Conservation (phyloP, 2,329 filamentous ascomycete species). For the Aspergillus jensenii region DNA sequence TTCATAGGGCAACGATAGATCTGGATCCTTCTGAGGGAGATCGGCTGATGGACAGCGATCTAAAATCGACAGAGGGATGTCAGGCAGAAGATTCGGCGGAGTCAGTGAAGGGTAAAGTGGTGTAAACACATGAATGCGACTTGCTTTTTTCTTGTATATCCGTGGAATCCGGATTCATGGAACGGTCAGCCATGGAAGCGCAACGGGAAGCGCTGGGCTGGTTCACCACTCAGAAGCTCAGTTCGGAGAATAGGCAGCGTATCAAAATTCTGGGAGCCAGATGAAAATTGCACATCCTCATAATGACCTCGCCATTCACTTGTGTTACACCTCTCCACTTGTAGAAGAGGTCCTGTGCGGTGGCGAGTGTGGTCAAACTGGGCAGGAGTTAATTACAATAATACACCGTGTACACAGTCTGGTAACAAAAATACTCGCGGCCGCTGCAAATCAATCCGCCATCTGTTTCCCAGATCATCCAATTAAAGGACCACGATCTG, state of each 20-base stretch:
- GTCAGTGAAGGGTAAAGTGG: not conserved
- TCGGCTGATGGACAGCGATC: no score
- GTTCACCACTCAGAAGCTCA: slow-evolving; percentile 6
- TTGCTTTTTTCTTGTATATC: not conserved
- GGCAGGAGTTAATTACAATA: not conserved
- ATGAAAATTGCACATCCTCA: slow-evolving; percentile 11
- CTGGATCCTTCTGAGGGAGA: no score
- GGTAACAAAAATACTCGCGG: not conserved
- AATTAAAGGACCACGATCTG: slow-evolving; percentile 18
- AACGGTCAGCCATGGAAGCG: slow-evolving; percentile 16
- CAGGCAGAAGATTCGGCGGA: not conserved
- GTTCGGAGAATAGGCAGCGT: not conserved
- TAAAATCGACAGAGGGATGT: no score
- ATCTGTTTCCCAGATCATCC: slow-evolving; percentile 6
- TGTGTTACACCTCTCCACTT: slow-evolving; percentile 14
- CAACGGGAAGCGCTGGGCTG: slow-evolving; percentile 14
- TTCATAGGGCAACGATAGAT: no score
- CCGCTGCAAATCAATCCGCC: not conserved
- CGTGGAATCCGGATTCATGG: slow-evolving; percentile 3
- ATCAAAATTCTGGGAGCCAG: slow-evolving; percentile 5
- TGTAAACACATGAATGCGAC: not conserved
- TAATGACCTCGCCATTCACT: slow-evolving; percentile 11
- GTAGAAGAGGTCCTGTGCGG: slow-evolving; percentile 17
- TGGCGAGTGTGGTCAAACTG: slow-evolving; percentile 11
- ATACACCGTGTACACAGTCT: not conserved